Evolutionary conservation across 176 grass and related monocot genomes (phyloP), one percentile per base, ranked within the genome.

Genomic region (Oryza longistaminata): DNA sequence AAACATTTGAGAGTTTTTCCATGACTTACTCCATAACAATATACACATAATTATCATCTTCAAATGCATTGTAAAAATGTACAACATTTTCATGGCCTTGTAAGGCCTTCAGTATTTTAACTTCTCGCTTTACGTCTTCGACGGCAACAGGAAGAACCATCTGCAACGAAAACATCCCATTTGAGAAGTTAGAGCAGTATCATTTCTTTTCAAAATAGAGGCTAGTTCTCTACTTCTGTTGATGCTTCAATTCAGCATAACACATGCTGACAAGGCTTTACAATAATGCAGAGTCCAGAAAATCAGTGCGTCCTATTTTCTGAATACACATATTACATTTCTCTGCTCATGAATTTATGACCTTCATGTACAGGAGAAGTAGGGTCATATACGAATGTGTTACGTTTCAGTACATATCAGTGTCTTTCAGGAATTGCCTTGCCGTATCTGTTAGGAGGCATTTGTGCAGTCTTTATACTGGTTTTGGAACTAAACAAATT

Each of bases 1-100:
- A 0, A 68, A 81, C 2, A 48, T 52, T 34, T 69, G 39, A 64
- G 50, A 73, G 21, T 71, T 76, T 85, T 85, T 19, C 6, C 31
- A 79, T 37, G 85, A 84, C 95, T 91, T 97, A 97, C 95, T 97
- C 95, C 95, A 97, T 97, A 78, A 94, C 95, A 85, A 97, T 97
- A 75, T 93, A 97, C 24, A 94, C 92, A 91, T 88, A 97, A 73
- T 61, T 58, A 43, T 88, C 90, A 82, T 97, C 95, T 87, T 97
- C 95, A 61, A 91, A 97, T 75, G 95, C 90, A 90, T 93, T 94
- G 82, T 90, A 93, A 85, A 94, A 94, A 68, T 94, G 87, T 29
- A 97, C 95, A 71, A 94, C 82, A 88, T 94, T 97, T 84, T 97
- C 95, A 70, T 97, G 95, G 11, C 92, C 95, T 64, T 91, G 85